Percentiles rank a stretch among this genome's conserved stretches.
Conservation (phyloP, 371 early-diverging fungal genomes). For the Lichtheimia corymbifera region DNA sequence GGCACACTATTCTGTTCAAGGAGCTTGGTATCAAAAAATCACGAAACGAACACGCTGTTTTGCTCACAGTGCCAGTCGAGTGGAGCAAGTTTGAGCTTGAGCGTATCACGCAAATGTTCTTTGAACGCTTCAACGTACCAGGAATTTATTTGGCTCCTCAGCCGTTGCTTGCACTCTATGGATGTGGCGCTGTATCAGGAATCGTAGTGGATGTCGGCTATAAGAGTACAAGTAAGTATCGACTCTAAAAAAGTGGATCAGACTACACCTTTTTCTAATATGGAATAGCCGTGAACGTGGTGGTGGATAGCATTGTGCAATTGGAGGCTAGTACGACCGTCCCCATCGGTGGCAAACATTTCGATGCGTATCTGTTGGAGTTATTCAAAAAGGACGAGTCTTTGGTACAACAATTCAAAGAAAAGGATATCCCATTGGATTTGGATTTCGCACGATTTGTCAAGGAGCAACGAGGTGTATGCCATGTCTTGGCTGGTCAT, state of each 20-base stretch:
- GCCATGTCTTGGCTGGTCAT: constrained; percentile 54
- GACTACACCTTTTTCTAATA: constrained; percentile 34
- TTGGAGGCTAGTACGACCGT: constrained; percentile 59
- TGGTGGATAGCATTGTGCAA: constrained; percentile 69
- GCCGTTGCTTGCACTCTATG: constrained; percentile 81
- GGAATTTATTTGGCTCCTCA: constrained; percentile 84
- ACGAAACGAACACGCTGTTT: constrained; percentile 75
- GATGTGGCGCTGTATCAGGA: constrained; percentile 77
- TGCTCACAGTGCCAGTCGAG: constrained; percentile 75
- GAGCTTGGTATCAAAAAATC: constrained; percentile 75
- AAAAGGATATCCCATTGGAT: constrained; percentile 36
- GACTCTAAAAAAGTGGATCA: constrained; percentile 64
- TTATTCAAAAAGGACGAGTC: constrained; percentile 60
- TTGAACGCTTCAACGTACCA: constrained; percentile 88
- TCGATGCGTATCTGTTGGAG: constrained; percentile 61
- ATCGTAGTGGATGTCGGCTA: constrained; percentile 91
- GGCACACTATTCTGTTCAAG: constrained; percentile 76
- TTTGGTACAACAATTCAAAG: constrained; percentile 48
- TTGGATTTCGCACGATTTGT: constrained; percentile 58
- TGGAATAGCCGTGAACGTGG: constrained; percentile 64
- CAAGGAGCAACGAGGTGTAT: constrained; percentile 59
- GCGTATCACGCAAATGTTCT: constrained; percentile 82
- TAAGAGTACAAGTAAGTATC: constrained; percentile 58
- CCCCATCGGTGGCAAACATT: constrained; percentile 69
- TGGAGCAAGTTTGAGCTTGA: constrained; percentile 89